A percentile compares a stretch with the other conserved stretches of the same genome.
Evolutionary conservation across 2,329 filamentous ascomycete species (phyloP).

Genomic region (Penicillium capsulatum): DNA sequence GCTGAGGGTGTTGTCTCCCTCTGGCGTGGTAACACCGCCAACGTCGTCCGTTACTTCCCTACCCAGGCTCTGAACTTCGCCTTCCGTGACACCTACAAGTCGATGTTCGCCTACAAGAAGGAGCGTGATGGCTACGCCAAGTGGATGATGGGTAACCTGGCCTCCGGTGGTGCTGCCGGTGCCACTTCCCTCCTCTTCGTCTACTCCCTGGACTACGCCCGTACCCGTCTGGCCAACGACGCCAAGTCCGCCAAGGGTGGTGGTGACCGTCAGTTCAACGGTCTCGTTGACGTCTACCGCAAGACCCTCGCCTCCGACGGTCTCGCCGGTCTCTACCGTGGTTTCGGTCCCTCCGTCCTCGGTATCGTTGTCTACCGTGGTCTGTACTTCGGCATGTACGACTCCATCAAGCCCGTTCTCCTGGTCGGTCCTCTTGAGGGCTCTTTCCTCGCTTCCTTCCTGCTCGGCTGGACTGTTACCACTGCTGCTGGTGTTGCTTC

Average conservation of each 20-base stretch:
- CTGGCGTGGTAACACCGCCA: slow-evolving; percentile 99
- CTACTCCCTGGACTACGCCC: slow-evolving; percentile 99
- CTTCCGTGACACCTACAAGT: slow-evolving; percentile 99
- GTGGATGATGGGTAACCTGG: slow-evolving; percentile 99
- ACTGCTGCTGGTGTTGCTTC: slow-evolving; percentile 99
- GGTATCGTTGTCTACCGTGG: slow-evolving; percentile 99
- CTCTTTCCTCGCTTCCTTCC: slow-evolving; percentile 99
- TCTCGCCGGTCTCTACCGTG: slow-evolving; percentile 99
- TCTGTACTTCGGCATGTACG: slow-evolving; percentile 99
- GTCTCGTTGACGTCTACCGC: slow-evolving; percentile 98
- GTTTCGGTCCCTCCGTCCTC: slow-evolving; percentile 98
- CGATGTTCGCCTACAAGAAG: slow-evolving; percentile 99
- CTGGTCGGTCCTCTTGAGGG: slow-evolving; percentile 86
- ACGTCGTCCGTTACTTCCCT: slow-evolving; percentile 99
- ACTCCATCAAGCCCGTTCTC: slow-evolving; percentile 98
- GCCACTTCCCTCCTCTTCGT: slow-evolving; percentile 99
- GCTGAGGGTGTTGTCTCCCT: slow-evolving; percentile 92
- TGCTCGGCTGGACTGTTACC: slow-evolving; percentile 97
- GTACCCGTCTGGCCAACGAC: slow-evolving; percentile 99
- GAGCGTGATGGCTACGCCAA: slow-evolving; percentile 95
- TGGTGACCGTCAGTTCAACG: slow-evolving; percentile 99
- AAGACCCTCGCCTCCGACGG: slow-evolving; percentile 99
- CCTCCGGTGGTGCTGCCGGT: slow-evolving; percentile 99
- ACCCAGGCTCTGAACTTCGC: slow-evolving; percentile 99
- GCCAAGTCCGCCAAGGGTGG: slow-evolving; percentile 93